A percentile compares a stretch with the other conserved stretches of the same genome.
phyloP scores from a whole-genome alignment of 192 early-diverging fungal species.

The Coemansia reversa region DNA sequence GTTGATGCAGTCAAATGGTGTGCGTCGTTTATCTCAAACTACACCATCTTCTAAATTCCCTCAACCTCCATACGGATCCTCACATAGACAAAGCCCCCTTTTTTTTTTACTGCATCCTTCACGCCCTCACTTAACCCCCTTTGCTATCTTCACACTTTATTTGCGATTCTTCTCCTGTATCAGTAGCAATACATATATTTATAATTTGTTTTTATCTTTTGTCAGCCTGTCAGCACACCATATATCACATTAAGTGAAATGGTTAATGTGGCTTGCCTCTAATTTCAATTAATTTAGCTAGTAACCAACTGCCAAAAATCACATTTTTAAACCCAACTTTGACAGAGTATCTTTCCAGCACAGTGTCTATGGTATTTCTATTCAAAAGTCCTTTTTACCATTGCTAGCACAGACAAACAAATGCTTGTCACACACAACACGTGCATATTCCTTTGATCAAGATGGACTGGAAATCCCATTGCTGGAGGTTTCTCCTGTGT shows the following conservation, averaged over 20 bases:
- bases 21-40: constrained; percentile 55
- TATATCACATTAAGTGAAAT: too few relatives aligned
- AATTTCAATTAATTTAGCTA: too few relatives aligned
- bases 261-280: too few relatives aligned
- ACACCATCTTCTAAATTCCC: constrained; percentile 46
- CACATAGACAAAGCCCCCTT: neutral
- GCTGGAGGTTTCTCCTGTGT: neutral
- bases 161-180: neutral
- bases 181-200: neutral
- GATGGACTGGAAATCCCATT: neutral
- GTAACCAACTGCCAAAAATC: too few relatives aligned
- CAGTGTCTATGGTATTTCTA: neutral
- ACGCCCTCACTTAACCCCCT: neutral
- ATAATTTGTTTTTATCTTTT: neutral
- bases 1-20: constrained; percentile 58
- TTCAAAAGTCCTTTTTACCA: neutral
- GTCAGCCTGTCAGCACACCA: neutral
- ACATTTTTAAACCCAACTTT: too few relatives aligned
- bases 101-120: neutral
- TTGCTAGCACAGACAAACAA: neutral
- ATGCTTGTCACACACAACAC: neutral
- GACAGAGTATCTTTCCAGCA: neutral
- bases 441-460: neutral
- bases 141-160: neutral
- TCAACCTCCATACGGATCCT: neutral